Conservation (phyloP, 345 rosid species). For the Psidium guajava region DNA sequence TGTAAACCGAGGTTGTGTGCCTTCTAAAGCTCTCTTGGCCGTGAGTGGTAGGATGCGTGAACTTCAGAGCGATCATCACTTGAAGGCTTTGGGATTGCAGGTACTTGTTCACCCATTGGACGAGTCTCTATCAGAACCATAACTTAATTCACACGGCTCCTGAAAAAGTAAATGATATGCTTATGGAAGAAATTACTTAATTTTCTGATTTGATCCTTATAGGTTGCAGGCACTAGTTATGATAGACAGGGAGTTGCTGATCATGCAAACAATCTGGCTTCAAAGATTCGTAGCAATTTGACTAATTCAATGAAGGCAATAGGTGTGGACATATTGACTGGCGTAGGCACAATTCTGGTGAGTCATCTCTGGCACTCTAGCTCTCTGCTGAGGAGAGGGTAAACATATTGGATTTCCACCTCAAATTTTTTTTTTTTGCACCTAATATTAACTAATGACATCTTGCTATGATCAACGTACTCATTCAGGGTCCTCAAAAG, state of each 20-base stretch:
- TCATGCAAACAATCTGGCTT: slow-evolving; percentile 89
- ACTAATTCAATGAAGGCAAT: slow-evolving; percentile 92
- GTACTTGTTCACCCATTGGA: slow-evolving; percentile 14
- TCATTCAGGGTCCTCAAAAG: slow-evolving; percentile 78
- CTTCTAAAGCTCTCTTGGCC: slow-evolving; percentile 95
- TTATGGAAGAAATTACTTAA: neutral
- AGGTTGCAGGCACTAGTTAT: slow-evolving; percentile 93
- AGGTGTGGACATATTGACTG: slow-evolving; percentile 92
- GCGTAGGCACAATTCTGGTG: slow-evolving; percentile 74
- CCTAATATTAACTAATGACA: neutral
- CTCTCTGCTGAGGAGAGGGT: neutral
- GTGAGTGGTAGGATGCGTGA: slow-evolving; percentile 97
- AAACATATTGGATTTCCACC: neutral
- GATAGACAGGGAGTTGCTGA: slow-evolving; percentile 96
- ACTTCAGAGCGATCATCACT: slow-evolving; percentile 85
- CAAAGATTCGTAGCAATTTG: slow-evolving; percentile 79
- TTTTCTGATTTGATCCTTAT: neutral
- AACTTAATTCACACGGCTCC: neutral
- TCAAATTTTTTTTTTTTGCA: neutral
- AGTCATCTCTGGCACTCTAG: slow-evolving; percentile 6
- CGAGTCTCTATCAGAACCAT: neutral
- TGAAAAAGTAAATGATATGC: neutral
- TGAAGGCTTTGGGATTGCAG: slow-evolving; percentile 96
- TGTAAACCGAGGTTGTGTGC: slow-evolving; percentile 97
- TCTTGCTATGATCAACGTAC: neutral